These are phyloP conservation scores for Agaricus blazei DNA, from an alignment of 768 basidiomycete species.

Conservation along the genomic window DNA sequence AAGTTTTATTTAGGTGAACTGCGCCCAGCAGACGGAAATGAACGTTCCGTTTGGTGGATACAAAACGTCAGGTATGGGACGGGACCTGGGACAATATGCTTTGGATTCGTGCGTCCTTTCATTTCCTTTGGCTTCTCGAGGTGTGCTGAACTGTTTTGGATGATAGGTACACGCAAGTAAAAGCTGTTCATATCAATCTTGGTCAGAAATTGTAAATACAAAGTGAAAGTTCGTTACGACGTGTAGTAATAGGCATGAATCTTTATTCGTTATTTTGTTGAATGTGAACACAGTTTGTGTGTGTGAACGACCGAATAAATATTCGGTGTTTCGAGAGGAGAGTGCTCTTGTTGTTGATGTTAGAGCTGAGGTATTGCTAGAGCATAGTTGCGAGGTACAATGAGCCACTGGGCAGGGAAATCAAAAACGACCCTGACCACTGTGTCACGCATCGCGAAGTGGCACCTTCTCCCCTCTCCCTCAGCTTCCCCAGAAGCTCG, in stretches of 20 bases:
- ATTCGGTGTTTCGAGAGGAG: too few relatives aligned
- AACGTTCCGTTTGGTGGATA: constrained; percentile 66
- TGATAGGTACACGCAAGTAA: constrained; percentile 50
- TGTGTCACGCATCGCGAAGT: too few relatives aligned
- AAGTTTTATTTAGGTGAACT: constrained; percentile 56
- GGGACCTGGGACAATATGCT: constrained; percentile 67
- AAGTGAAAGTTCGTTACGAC: not conserved
- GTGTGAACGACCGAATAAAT: too few relatives aligned
- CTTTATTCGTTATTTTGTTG: not conserved
- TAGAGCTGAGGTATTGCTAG: too few relatives aligned
- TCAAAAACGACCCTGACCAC: too few relatives aligned
- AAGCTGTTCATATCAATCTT: constrained; percentile 60
- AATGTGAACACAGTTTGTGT: not conserved
- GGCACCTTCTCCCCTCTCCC: too few relatives aligned
- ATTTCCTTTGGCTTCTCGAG: not conserved
- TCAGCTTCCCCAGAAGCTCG: too few relatives aligned
- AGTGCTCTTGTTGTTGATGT: too few relatives aligned
- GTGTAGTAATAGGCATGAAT: not conserved
- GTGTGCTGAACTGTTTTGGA: not conserved
- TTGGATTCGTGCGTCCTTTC: constrained; percentile 37
- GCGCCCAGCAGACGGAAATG: constrained; percentile 36
- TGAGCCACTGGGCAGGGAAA: too few relatives aligned
- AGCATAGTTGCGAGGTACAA: too few relatives aligned
- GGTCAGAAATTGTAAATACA: constrained; percentile 11
- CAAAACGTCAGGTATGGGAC: constrained; percentile 70